Evolutionary conservation across 805 yeast species (phyloP).

Genomic region (Saccharomycopsis schoenii): DNA sequence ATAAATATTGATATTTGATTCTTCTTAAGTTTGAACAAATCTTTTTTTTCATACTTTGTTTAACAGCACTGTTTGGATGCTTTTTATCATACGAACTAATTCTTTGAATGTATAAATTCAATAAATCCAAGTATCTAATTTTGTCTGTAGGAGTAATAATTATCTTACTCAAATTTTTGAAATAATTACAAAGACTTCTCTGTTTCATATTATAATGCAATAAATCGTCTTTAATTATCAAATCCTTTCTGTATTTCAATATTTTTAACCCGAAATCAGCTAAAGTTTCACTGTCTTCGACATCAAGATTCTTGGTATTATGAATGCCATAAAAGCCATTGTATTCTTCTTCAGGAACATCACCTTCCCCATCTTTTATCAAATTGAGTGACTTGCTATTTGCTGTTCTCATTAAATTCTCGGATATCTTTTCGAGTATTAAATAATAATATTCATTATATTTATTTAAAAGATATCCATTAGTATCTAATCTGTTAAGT

Average conservation of each 20-base stretch:
- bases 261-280: background rate
- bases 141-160: background rate
- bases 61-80: background rate
- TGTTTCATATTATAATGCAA: background rate
- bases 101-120: background rate
- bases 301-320: background rate
- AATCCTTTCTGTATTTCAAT: background rate
- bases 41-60: background rate
- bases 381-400: background rate
- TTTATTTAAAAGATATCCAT: background rate
- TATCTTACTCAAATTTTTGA: background rate
- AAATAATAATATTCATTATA: constrained; percentile 1
- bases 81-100: background rate
- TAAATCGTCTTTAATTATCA: background rate
- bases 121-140: background rate
- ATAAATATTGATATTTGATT: background rate
- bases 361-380: background rate
- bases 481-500: background rate
- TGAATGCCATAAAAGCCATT: background rate
- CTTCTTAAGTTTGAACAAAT: background rate
- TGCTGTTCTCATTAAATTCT: background rate
- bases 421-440: background rate
- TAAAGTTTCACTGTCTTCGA: background rate
- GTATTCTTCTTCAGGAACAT: background rate
- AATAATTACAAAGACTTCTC: background rate